These are phyloP conservation scores for Apiotrichum montevideense DNA, from an alignment of 1,284 basidiomycete genomes.

Conservation along the genomic window DNA sequence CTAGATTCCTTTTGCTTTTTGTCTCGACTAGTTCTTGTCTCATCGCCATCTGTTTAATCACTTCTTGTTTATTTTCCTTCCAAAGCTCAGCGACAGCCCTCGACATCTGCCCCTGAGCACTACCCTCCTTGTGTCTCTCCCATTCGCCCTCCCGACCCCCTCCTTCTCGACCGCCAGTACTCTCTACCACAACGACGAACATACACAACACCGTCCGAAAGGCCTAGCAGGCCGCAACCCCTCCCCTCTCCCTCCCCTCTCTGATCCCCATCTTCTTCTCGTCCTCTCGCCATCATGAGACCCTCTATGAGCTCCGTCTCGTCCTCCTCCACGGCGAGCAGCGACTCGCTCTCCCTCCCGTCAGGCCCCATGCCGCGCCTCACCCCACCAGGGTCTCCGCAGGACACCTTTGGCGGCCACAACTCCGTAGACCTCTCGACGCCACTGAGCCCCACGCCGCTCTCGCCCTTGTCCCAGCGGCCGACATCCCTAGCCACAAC, in stretches of 20 bases:
- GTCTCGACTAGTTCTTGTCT: too few species aligned
- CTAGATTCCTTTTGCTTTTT: too few species aligned
- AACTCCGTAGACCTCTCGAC: neutral
- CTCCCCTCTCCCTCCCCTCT: neutral
- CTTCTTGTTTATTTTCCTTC: too few species aligned
- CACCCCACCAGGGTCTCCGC: constrained; percentile 7
- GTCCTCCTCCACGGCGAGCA: constrained; percentile 1
- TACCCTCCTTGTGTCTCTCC: too few species aligned
- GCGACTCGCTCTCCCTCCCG: constrained; percentile 1
- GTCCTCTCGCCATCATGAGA: neutral
- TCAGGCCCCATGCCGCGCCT: neutral
- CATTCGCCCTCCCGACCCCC: too few species aligned
- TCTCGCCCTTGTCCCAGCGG: neutral
- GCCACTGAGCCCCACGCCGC: neutral
- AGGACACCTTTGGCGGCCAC: constrained; percentile 14
- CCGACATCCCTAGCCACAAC: neutral
- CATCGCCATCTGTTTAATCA: too few species aligned
- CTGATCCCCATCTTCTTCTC: neutral
- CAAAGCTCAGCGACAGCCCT: too few species aligned
- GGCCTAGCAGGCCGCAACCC: neutral
- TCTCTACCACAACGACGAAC: neutral
- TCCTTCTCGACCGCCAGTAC: too few species aligned
- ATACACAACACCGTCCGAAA: neutral
- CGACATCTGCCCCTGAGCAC: too few species aligned
- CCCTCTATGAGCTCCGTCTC: neutral